These are phyloP conservation scores for Euphorbia schlechtendalii DNA, from an alignment of 441 rosid species.

Conservation along the genomic window DNA sequence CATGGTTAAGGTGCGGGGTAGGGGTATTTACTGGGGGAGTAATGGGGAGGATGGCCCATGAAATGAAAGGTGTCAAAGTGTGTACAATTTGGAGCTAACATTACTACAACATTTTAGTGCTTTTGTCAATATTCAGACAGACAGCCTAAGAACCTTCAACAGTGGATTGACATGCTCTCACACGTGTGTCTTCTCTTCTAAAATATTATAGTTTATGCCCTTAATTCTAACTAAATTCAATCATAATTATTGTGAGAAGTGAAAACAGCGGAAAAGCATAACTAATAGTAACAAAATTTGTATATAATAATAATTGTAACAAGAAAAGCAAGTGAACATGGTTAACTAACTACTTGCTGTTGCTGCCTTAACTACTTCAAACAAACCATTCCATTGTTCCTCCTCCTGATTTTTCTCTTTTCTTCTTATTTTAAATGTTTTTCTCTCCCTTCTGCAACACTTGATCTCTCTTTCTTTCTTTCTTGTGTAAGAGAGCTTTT, in stretches of 20 bases:
- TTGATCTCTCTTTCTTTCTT: not conserved
- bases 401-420: not conserved
- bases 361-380: no score
- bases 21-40: conserved; percentile 12
- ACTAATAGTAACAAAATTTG: no score
- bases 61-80: conserved; percentile 31
- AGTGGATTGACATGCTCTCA: not conserved
- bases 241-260: no score
- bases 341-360: no score
- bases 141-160: conserved; percentile 27
- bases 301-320: no score
- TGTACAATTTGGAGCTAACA: conserved; percentile 27
- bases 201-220: no score
- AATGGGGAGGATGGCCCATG: conserved; percentile 22
- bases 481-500: conserved; percentile 13
- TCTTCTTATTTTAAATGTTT: not conserved
- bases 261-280: no score
- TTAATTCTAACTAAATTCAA: no score
- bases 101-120: conserved; percentile 26
- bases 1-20: not conserved
- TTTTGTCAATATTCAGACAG: conserved; percentile 36
- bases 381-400: no score
- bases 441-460: not conserved
- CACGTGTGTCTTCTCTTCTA: conserved; percentile 12
- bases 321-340: no score